A percentile compares a stretch with the other conserved stretches of the same genome.
Evolutionary conservation across 192 early-diverging fungal species (phyloP).

Genomic region (Kappamyces sp.): DNA sequence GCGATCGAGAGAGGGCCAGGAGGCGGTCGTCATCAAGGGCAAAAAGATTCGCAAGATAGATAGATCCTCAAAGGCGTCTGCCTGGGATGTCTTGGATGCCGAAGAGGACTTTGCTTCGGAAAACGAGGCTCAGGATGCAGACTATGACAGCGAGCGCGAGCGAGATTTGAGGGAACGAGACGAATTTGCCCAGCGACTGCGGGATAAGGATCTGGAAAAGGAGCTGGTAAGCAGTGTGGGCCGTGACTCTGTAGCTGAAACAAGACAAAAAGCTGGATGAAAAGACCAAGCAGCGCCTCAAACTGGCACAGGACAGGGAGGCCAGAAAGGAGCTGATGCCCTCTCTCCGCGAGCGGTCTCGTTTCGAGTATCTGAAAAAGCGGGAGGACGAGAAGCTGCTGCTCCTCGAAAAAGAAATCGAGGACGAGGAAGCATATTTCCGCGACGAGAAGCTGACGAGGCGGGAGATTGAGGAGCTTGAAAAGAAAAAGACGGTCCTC

Average conservation of each 20-base stretch:
- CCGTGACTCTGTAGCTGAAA: conserved; percentile 5
- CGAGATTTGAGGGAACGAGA: conserved; percentile 82
- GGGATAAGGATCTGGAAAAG: conserved; percentile 74
- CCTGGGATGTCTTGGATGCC: background rate
- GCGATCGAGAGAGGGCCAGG: conserved; percentile 5
- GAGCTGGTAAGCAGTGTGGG: conserved; percentile 23
- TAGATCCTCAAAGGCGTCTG: background rate
- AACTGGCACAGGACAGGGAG: conserved; percentile 77
- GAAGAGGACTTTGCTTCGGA: conserved; percentile 6
- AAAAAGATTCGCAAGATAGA: conserved; percentile 12
- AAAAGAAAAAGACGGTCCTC: conserved; percentile 80
- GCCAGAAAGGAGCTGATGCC: conserved; percentile 62
- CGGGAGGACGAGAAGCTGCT: conserved; percentile 78
- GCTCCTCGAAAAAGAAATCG: conserved; percentile 68
- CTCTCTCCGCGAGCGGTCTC: conserved; percentile 75
- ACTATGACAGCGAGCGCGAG: conserved; percentile 44
- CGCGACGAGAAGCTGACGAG: conserved; percentile 64
- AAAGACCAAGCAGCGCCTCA: conserved; percentile 61
- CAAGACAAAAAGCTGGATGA: conserved; percentile 37
- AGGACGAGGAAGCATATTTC: conserved; percentile 85
- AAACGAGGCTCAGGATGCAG: conserved; percentile 13
- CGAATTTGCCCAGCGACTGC: conserved; percentile 77
- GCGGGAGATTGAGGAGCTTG: conserved; percentile 68
- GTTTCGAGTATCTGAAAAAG: conserved; percentile 84
- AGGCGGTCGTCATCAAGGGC: background rate